These are phyloP conservation scores for Rasamsonia emersonii DNA, from an alignment of 2,329 filamentous ascomycete species.

Conservation along the genomic window DNA sequence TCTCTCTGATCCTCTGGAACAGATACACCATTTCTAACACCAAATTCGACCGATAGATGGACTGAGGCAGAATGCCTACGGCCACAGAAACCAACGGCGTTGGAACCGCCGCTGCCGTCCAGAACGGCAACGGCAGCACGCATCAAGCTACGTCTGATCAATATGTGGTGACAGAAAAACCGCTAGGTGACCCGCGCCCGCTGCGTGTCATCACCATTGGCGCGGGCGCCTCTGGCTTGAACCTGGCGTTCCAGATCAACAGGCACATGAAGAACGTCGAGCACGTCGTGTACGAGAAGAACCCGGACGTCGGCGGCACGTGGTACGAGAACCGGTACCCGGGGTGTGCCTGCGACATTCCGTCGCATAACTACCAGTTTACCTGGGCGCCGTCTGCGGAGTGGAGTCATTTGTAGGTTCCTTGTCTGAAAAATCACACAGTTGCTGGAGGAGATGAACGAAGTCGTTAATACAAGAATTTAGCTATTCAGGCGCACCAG, in stretches of 20 bases:
- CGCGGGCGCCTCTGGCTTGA: slow-evolving; percentile 1
- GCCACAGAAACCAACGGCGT: no score
- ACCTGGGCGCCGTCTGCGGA: slow-evolving; percentile 2
- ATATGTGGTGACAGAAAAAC: no score
- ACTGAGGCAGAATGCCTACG: no score
- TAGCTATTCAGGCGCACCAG: slow-evolving; percentile 14
- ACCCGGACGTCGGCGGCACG: slow-evolving; percentile 6
- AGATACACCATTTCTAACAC: no score
- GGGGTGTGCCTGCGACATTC: slow-evolving; percentile 4
- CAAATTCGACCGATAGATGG: no score
- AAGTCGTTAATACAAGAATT: background rate
- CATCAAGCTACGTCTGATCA: no score
- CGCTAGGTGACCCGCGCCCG: background rate
- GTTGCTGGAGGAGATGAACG: background rate
- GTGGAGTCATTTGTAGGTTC: slow-evolving; percentile 2
- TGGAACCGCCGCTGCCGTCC: no score
- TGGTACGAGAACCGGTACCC: slow-evolving; percentile 9
- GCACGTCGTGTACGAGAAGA: slow-evolving; percentile 7
- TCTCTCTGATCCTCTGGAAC: no score
- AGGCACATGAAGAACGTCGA: slow-evolving; percentile 2
- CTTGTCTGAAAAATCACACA: no score
- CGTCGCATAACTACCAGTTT: slow-evolving; percentile 3
- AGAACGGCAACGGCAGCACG: no score
- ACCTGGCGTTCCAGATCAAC: slow-evolving; percentile 1
- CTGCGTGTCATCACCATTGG: slow-evolving; percentile 1